Evolutionary conservation across 2,329 filamentous ascomycete species (phyloP), one percentile per base, ranked within the genome.

Genomic region (Epicoccum sorghinum): DNA sequence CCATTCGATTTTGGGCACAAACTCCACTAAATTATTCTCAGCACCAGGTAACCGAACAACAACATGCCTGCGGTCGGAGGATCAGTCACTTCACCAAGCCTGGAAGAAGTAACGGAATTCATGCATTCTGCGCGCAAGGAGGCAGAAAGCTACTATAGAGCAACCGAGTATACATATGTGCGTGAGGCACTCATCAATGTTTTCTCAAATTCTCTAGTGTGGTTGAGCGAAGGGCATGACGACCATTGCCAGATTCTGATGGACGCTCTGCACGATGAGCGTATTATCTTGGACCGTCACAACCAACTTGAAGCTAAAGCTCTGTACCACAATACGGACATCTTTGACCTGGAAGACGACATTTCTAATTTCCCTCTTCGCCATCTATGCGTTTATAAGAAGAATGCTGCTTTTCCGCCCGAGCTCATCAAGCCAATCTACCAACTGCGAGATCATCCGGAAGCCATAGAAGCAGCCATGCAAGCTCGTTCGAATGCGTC

Each of bases 381-480:
- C 14, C 2, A 32, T 9, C 9, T 41, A 7, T 33, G 25, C 10
- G 18, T 47, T 3, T 7, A 7, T 4, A 18, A 18, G 18, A 29
- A 29, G 8, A 39, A 8, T 30, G 27, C 7, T n/a, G 25, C 44
- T 1, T 18, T 14, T 4, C 24, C 49, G n/a, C 40, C 45, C 0
- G 24, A 7, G 4, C n/a, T 27, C 12, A n/a, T 49, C 13, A 9
- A 23, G 33, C 55, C 55, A 8, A 51, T 64, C 18, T 58, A 53
- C 14, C 53, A 60, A 25, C 2, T 48, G 12, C 13, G 30, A 2
- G 35, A 42, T 12, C 29, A 46, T 18, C 24, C 22, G 27, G 24
- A 46, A 1, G 10, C 37, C 7, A 29, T 22, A 8, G 9, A 12
- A 27, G 33, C 32, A 37, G 43, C 24, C 24, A 32, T n/a, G 10